Evolutionary conservation across 768 basidiomycete genomes (phyloP).

Genomic region (Psilocybe subaeruginosa): DNA sequence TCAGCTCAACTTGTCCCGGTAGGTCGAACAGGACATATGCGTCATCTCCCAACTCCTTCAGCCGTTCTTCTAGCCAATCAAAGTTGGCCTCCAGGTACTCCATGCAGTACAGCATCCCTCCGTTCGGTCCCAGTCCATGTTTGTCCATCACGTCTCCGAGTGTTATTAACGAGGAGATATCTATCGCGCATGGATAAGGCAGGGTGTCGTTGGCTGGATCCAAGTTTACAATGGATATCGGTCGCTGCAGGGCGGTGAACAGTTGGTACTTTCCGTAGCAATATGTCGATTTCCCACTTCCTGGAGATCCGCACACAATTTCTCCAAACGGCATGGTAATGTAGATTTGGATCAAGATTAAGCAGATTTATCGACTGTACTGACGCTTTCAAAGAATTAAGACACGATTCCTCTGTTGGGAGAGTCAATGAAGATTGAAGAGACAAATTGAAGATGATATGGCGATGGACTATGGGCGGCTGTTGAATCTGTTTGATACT

Average conservation of each 20-base stretch:
- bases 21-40: constrained; percentile 94
- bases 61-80: constrained; percentile 79
- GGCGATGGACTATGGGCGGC: no score
- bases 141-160: constrained; percentile 86
- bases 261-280: constrained; percentile 89
- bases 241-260: constrained; percentile 82
- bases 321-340: constrained; percentile 82
- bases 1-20: constrained; percentile 96
- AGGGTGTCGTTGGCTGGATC: constrained; percentile 93
- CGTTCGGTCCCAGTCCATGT: constrained; percentile 90
- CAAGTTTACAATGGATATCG: constrained; percentile 90
- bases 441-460: no score
- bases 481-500: no score
- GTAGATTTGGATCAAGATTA: neutral
- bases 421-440: no score
- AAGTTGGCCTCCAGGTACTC: constrained; percentile 96
- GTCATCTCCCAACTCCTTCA: constrained; percentile 68
- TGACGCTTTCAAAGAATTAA: neutral
- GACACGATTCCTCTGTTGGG: neutral
- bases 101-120: constrained; percentile 95
- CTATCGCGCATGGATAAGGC: constrained; percentile 89
- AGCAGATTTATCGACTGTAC: neutral
- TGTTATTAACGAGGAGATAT: constrained; percentile 84
- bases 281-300: constrained; percentile 88
- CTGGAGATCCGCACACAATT: constrained; percentile 84